These are phyloP conservation scores for Aspergillus latus DNA, from an alignment of 2,329 filamentous ascomycete genomes.

Conservation along the genomic window DNA sequence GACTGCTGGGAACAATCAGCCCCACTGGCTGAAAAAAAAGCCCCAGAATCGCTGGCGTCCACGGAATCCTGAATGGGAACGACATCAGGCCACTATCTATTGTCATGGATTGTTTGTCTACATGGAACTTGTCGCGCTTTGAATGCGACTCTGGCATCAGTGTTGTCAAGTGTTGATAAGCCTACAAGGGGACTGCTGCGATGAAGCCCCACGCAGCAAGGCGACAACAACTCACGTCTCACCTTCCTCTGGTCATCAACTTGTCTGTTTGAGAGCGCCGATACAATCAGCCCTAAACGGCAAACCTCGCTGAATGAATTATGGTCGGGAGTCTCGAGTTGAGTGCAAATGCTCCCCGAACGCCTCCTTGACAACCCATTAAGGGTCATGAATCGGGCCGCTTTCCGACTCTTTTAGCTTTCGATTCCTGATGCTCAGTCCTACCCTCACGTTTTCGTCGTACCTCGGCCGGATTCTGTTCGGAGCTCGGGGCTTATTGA, in stretches of 20 bases:
- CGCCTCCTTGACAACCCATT: background rate
- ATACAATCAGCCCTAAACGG: background rate
- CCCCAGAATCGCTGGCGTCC: background rate
- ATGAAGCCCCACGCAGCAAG: background rate
- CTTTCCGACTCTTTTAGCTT: background rate
- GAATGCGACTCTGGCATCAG: background rate
- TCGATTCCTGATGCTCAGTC: background rate
- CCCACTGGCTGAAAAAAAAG: background rate
- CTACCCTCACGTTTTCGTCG: background rate
- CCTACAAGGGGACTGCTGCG: background rate
- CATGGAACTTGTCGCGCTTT: background rate
- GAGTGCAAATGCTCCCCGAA: background rate
- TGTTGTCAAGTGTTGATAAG: background rate
- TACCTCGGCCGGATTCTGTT: background rate
- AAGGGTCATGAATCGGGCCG: background rate
- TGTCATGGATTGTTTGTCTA: background rate
- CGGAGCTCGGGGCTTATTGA: background rate
- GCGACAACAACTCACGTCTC: background rate
- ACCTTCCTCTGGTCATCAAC: too few relatives aligned
- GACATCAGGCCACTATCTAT: background rate
- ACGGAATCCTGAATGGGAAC: background rate
- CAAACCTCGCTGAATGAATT: background rate
- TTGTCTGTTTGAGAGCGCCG: background rate
- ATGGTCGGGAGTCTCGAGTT: background rate
- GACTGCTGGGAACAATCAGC: background rate